Base-by-base conservation (phyloP, 2,329 filamentous ascomycete genomes). In the Aspergillus flavus region DNA sequence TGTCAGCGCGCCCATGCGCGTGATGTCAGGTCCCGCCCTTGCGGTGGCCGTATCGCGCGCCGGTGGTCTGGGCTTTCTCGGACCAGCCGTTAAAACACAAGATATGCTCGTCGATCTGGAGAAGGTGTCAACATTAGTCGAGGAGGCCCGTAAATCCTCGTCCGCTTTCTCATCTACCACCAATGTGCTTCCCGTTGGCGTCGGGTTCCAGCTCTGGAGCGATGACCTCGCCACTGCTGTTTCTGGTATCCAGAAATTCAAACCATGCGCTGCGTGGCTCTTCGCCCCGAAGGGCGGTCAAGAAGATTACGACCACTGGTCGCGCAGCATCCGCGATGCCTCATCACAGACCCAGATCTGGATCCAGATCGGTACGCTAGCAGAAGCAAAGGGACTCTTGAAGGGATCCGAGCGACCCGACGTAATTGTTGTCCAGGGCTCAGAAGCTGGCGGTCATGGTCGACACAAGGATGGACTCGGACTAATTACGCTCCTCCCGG, bases 1-100 rank as follows among this genome's bases (percentile, higher is more conserved):
- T 26, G 81, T 86, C 60, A 80, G 83, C 60, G 91, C 89, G 2
- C 91, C 91, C 0, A 93, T 93, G 91, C 86, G 89, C 57, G 81
- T 89, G 26, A 87, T 92, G 67, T 80, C 83, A 65, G 84, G 78
- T 70, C 85, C 75, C 63, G 83, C 73, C 0, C 81, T 93, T 2
- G 87, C 89, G 2, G 79, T 88, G 21, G 84, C 87, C 39, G 83
- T 92, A 16, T 88, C 86, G 1, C 76, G 76, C 66, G 84, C 86
- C 34, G 84, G 85, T 1, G 84, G 84, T 1, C 66, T 86, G 0
- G 86, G 81, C 1, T 82, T 93, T 65, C 81, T 87, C 16, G 79
- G 81, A 1, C 88, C 88, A 0, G 86, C 87, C 0, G 89, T 72
- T 28, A 78, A 79, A 62, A 73, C 78, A 2, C 63, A 72, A 21